These are phyloP conservation scores for Paramyrothecium sp. DNA, from an alignment of 2,329 filamentous ascomycete genomes.

Conservation along the genomic window DNA sequence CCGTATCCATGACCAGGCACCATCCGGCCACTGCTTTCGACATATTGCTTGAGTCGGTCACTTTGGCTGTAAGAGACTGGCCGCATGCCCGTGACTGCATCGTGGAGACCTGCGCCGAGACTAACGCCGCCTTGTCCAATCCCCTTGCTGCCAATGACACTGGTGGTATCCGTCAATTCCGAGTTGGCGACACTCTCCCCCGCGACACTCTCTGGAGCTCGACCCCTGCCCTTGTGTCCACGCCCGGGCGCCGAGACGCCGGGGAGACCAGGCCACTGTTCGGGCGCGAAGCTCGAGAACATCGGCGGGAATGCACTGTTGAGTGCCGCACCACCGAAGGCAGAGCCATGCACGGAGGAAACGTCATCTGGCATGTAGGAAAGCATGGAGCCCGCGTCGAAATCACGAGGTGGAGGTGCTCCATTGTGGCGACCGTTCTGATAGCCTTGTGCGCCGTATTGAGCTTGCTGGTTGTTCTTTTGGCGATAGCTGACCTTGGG, in stretches of 20 bases:
- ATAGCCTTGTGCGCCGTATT: constrained; percentile 49
- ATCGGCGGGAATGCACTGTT: constrained; percentile 79
- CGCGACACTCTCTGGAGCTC: constrained; percentile 74
- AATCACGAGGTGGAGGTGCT: constrained; percentile 46
- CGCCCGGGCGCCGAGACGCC: constrained; percentile 62
- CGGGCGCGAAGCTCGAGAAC: constrained; percentile 88
- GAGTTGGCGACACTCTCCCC: constrained; percentile 92
- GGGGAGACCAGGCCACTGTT: constrained; percentile 82
- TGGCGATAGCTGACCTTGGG: constrained; percentile 93
- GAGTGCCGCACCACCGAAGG: constrained; percentile 81
- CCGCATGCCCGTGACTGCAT: constrained; percentile 64
- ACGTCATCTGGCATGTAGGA: constrained; percentile 97
- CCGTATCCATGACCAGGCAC: constrained; percentile 67
- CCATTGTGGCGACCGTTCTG: constrained; percentile 40
- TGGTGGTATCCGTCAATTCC: constrained; percentile 83
- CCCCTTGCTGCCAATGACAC: constrained; percentile 72
- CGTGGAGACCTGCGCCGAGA: constrained; percentile 76
- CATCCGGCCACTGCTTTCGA: constrained; percentile 77
- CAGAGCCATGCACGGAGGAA: constrained; percentile 90
- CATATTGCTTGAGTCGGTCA: constrained; percentile 91
- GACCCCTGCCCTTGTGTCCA: constrained; percentile 64
- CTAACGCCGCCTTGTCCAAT: constrained; percentile 85
- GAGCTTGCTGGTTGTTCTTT: constrained; percentile 73
- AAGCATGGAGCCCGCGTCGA: constrained; percentile 83
- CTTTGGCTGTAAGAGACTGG: constrained; percentile 56